Conservation (phyloP, 768 basidiomycete genomes). For the Russula ochroleuca region DNA sequence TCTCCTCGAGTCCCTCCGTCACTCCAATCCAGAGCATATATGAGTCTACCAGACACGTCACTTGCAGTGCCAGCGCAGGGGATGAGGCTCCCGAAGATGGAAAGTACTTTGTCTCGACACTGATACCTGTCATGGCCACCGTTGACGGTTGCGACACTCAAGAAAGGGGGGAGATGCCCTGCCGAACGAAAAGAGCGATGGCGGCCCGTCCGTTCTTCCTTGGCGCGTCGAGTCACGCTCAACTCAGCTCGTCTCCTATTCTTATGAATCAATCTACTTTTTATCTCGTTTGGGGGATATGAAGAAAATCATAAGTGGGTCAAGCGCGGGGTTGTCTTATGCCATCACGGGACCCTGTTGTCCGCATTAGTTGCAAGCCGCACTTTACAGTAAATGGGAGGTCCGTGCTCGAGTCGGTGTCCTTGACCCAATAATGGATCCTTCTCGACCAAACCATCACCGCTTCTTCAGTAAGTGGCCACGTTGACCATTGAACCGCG, state of each 20-base stretch:
- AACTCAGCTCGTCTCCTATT: neutral
- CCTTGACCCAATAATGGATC: neutral
- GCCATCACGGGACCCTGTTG: neutral
- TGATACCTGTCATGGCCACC: constrained; percentile 31
- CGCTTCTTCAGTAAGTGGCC: neutral
- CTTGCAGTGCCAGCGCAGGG: constrained; percentile 60
- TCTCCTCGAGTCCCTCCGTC: constrained; percentile 44
- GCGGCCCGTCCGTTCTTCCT: constrained; percentile 8
- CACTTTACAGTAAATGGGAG: neutral
- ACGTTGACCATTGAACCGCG: neutral
- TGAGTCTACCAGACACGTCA: constrained; percentile 62
- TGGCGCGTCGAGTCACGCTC: neutral
- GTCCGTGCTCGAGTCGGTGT: neutral
- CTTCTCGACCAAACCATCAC: neutral
- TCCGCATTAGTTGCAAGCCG: neutral
- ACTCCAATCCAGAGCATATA: constrained; percentile 81
- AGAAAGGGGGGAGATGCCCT: neutral
- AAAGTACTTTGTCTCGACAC: constrained; percentile 48
- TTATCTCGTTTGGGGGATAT: neutral
- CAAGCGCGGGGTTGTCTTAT: neutral
- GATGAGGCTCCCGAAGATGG: constrained; percentile 46
- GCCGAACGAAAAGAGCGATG: neutral
- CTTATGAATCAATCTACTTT: neutral
- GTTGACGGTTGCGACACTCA: neutral
- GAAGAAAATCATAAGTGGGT: neutral